Base-by-base conservation (phyloP, 2,329 filamentous ascomycete genomes). In the Colletotrichum eremochloae region DNA sequence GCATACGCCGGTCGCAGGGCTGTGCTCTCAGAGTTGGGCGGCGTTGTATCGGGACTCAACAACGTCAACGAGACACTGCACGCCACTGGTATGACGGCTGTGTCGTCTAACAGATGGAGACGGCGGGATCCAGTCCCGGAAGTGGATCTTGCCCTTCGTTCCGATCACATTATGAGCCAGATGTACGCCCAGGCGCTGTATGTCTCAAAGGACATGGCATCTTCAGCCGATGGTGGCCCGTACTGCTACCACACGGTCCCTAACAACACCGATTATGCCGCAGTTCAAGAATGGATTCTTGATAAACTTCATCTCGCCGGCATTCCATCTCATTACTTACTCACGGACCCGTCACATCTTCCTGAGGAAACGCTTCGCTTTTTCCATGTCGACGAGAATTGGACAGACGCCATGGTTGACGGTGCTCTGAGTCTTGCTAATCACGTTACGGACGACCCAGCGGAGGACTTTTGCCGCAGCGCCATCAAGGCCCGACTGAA, bases 251-350 rank as follows among this genome's bases (percentile, higher is more conserved):
- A 56, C 64, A 83, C 72, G 5, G 18, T 20, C 18, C 71, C 82
- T 7, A 79, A 83, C 31, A 0, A 40, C 68, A 0, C 79, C 0
- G 84, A 86, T 67, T 86, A 81, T 80, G 75, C 76, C 71, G 61
- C 80, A 0, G 76, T 87, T 0, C 75, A 82, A 11, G 55, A 61
- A 0, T 86, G 79, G 78, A 29, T 86, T 0, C 24, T 82, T 0
- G 82, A 86, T 65, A 76, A 76, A 4, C 76, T 83, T 65, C 83
- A 78, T 65, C 77, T 86, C 0, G 66, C 66, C 0, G 76, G 77
- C 0, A 77, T 86, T 0, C 85, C 84, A 0, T 75, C 81, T 0
- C 83, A 86, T 55, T 85, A 82, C 63, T 71, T 84, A 14, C 68
- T 84, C 11, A 67, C 79, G 0, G 82, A 84, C 29, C 76, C 80